Percentiles rank a stretch among this genome's conserved stretches.
phyloP scores from a whole-genome alignment of 78 protist species.

The Dictyostelium firmibasis region DNA sequence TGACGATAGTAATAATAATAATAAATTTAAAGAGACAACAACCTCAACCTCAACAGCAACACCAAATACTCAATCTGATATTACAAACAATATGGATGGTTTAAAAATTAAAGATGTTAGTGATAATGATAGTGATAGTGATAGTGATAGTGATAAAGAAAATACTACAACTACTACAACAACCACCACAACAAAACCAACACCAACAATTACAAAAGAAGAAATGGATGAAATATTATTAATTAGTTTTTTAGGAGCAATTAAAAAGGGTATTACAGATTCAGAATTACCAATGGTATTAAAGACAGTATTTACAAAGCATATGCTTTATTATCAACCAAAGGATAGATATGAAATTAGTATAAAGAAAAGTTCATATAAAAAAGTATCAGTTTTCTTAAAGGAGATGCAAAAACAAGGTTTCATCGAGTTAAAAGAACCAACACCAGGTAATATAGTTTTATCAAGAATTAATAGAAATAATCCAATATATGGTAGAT shows the following conservation, averaged over 20 bases:
- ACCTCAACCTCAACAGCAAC: conserved; percentile 28
- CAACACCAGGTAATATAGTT: conserved; percentile 41
- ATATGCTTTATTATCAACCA: conserved; percentile 67
- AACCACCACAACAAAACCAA: background rate
- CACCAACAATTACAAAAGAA: background rate
- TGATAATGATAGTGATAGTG: background rate
- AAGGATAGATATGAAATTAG: background rate
- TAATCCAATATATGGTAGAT: conserved; percentile 4
- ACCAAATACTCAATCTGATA: background rate
- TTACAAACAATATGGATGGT: background rate
- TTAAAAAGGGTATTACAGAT: conserved; percentile 49
- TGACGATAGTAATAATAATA: background rate
- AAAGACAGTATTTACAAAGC: conserved; percentile 46
- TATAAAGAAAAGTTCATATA: conserved; percentile 37
- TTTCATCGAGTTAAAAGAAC: conserved; percentile 28
- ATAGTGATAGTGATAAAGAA: background rate
- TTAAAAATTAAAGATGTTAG: background rate
- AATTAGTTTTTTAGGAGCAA: conserved; percentile 60
- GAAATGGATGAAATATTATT: conserved; percentile 52
- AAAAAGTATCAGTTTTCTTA: conserved; percentile 32
- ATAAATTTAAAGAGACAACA: background rate
- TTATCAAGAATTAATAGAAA: conserved; percentile 34
- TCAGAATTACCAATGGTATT: conserved; percentile 48
- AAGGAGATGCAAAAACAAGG: conserved; percentile 39
- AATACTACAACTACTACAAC: conserved; percentile 12